Percentiles rank a stretch among this genome's conserved stretches.
Conservation (phyloP, 129 eudicot genomes). For the Cynara cardunculus region DNA sequence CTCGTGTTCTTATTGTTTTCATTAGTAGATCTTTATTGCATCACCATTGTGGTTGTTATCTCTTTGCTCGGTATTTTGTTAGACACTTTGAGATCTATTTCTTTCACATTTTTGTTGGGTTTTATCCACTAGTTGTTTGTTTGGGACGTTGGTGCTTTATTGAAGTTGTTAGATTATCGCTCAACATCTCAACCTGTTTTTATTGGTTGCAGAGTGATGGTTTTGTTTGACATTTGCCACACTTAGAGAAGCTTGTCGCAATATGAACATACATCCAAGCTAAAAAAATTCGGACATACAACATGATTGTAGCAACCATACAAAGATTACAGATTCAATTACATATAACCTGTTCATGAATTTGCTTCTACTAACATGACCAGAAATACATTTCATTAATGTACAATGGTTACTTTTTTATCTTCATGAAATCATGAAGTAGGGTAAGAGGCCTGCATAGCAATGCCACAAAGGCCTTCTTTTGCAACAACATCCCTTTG, state of each 20-base stretch:
- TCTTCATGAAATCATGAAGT: not conserved
- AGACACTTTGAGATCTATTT: too few species aligned
- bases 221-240: not conserved
- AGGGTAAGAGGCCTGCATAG: constrained; percentile 31
- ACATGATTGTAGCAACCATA: not conserved
- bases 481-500: constrained; percentile 22
- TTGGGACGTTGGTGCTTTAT: not conserved
- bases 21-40: too few species aligned
- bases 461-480: constrained; percentile 24
- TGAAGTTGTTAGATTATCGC: not conserved
- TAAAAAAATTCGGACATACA: not conserved
- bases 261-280: not conserved
- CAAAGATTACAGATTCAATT: not conserved
- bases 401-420: not conserved
- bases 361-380: too few species aligned
- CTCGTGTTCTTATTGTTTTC: too few species aligned
- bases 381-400: not conserved
- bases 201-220: not conserved
- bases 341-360: not conserved
- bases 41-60: too few species aligned
- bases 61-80: too few species aligned
- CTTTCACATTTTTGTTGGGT: too few species aligned
- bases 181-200: not conserved
- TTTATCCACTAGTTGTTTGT: too few species aligned
- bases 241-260: not conserved